Base-by-base conservation (phyloP, 2,329 filamentous ascomycete genomes). In the Dactylellina cionopaga region DNA sequence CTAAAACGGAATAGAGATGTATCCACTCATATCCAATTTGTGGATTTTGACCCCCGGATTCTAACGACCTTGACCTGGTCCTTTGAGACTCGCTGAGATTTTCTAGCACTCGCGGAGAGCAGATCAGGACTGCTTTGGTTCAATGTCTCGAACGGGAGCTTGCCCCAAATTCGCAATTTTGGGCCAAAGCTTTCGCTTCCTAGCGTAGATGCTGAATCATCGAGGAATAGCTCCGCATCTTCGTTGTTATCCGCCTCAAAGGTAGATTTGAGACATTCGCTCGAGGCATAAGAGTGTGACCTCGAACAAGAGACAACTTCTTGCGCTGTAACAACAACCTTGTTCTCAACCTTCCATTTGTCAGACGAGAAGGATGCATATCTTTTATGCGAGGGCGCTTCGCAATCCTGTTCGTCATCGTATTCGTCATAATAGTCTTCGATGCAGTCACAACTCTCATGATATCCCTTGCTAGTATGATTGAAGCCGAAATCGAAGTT, bases 101-200 rank as follows among this genome's bases (percentile, higher is more conserved):
- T 64, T 55, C 59, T 51, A 9, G 68, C 59, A 24, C 46, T 54
- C 15, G 68, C 68, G 10, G 68, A 64, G 2, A 46, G 59, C 17
- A 72, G 31, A 43, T 72, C 59, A 15, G 68, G 68, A 15, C 59
- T 65, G 46, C 68, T 72, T 39, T 72, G 68, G 44, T 72, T 72
- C 15, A 60, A 29, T 4, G 33, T 55, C 39, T 72, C 59, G 19
- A 72, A 65, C 7, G 49, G 51, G 6, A 64, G 11, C 22, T 43
- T 58, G 9, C 55, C 60, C 37, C 68, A 29, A 22, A 27, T 60
- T n/a, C 55, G 41, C 3, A 58, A 24, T n/a, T 65, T 72, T 1
- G 68, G 52, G 11, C 37, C 43, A 22, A 54, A 52, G 25, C 54
- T 56, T 19, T 64, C 59, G 10, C 44, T 58, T 39, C 46, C 44